Base-by-base conservation (phyloP, 495 filamentous ascomycete species). In the Aspergillus ellipticus region DNA sequence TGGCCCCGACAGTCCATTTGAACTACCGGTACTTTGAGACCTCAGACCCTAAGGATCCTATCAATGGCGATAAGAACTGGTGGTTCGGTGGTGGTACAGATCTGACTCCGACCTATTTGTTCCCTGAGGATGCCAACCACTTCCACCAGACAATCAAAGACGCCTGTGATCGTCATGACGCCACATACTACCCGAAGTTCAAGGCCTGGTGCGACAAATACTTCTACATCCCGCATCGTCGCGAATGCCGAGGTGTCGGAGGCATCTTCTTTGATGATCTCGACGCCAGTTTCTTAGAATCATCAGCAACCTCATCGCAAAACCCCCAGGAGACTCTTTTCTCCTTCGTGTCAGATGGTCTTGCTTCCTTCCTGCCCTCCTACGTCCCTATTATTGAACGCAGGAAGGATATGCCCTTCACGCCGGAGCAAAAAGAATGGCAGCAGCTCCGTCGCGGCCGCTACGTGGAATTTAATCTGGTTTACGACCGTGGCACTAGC, bases 11-110 rank as follows among this genome's bases (percentile, higher is more conserved):
- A 0, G 92, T 99, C 19, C 94, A 99, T 70, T 79, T 99, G 56
- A 99, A 99, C 78, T 99, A 99, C 78, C 83, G 94, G 3, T 99
- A 99, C 76, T 99, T 99, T 66, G 94, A 99, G 77, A 99, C 94
- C 6, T 78, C 79, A 13, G 79, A 82, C 57, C 76, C 76, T 8
- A 77, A 75, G 57, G 70, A 77, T 33, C 76, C 76, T 8, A 85
- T 86, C 64, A 88, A 88, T 55, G 84, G 89, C 15, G 86, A 90
- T 46, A 79, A 78, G 66, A 81, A 81, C 52, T 99, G 95, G 95
- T 99, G 94, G 94, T 99, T 96, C 59, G 94, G 94, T 42, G 94
- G 94, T 20, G 94, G 94, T 24, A 92, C 89, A 6, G 94, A 99
- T 75, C 72, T 99, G 49, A 99, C 94, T 7, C 94, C 94, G 0